Base-by-base conservation (phyloP, 2,329 filamentous ascomycete species). In the Cytospora schulzeri region DNA sequence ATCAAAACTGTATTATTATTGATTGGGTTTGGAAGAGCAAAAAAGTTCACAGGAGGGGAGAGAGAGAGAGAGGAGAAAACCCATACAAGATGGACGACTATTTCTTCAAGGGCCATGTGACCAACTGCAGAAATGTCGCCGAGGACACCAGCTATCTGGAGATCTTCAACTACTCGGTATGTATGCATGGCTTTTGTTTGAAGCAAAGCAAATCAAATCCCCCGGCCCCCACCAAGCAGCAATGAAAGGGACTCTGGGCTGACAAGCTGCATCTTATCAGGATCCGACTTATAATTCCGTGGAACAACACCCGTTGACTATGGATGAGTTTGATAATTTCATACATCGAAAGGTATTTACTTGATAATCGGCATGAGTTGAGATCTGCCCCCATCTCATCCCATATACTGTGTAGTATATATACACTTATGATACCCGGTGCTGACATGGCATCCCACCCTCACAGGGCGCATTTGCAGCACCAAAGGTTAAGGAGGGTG, bases 241-340 rank as follows among this genome's bases (percentile, higher is more conserved):
- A 11, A 22, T 4, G 17, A 8, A 19, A 12, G 17, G 9, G 22
- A 17, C 19, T 28, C 22, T 24, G 26, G 55, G 29, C 38, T 41
- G 35, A 52, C 62, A 59, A n/a, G 61, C 35, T 38, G 4, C 28
- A 28, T 17, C 26, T 31, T 9, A 28, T 55, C 65, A 86, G 84
- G 80, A 87, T 71, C 73, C 81, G 28, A 76, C 76, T 15, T 77
- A 79, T 68, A 82, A 86, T 68, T 77, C 76, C 3, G 74, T 74
- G 60, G 83, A 86, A 69, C 80, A 85, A 68, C 83, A 85, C 70
- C 71, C 77, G 11, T 75, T 87, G 66, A 79, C 79, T 11, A 68
- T 74, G 31, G 82, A 85, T 72, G 85, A 87, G 69, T 87, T 87
- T 74, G 77, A 82, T 19, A 87, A 87, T 71, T 87, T 86, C 67